Evolutionary conservation across 2,329 filamentous ascomycete genomes (phyloP).

Genomic region (Tolypocladium paradoxum): DNA sequence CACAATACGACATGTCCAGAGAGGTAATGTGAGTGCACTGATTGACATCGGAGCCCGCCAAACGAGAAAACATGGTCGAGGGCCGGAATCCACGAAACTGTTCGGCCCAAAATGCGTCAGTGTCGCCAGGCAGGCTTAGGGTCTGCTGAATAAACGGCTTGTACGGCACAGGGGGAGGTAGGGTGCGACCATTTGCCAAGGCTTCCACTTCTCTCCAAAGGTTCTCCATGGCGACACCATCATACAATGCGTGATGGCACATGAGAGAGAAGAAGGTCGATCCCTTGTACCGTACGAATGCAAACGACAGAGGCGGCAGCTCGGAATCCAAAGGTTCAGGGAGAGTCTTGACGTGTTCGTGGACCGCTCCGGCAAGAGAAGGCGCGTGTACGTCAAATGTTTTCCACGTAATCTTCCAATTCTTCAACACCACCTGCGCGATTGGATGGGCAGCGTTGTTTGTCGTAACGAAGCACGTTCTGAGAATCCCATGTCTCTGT

Average conservation of each 20-base stretch:
- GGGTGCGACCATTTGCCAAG: conserved; percentile 32
- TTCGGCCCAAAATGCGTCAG: conserved; percentile 55
- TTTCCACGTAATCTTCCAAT: conserved; percentile 31
- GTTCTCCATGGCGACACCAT: conserved; percentile 63
- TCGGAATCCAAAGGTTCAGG: conserved; percentile 31
- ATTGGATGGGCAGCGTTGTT: conserved; percentile 50
- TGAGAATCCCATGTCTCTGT: conserved; percentile 60
- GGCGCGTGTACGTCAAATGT: conserved; percentile 17
- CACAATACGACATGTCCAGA: conserved; percentile 26
- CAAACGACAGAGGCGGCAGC: conserved; percentile 34
- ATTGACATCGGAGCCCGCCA: conserved; percentile 9
- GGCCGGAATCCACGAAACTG: conserved; percentile 41
- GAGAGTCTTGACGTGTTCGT: conserved; percentile 28
- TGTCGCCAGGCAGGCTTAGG: conserved; percentile 31
- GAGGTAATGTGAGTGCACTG: conserved; percentile 18
- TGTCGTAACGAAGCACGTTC: conserved; percentile 65
- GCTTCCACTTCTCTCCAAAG: conserved; percentile 62
- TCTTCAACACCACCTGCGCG: conserved; percentile 57
- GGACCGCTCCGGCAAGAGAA: conserved; percentile 25
- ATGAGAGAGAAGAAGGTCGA: conserved; percentile 33
- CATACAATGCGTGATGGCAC: conserved; percentile 77
- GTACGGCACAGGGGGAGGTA: conserved; percentile 45
- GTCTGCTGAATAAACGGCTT: conserved; percentile 53
- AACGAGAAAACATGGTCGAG: conserved; percentile 13
- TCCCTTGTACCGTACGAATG: conserved; percentile 22